Base-by-base conservation (phyloP, 176 grass and related monocot species). In the Secale cereale region DNA sequence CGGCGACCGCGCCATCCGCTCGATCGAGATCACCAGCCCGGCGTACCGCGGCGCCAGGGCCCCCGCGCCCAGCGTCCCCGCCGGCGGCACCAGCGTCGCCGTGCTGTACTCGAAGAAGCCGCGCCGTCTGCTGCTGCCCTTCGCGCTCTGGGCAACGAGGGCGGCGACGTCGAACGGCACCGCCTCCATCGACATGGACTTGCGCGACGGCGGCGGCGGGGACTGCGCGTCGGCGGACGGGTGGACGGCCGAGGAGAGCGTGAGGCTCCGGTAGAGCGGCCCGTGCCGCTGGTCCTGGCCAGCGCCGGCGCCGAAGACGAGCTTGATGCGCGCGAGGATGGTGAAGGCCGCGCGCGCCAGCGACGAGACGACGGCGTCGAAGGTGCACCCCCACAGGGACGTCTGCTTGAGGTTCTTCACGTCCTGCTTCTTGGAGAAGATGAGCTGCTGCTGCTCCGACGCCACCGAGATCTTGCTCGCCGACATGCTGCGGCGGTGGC, bases 381-480 rank as follows among this genome's bases (percentile, higher is more conserved):
- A 90, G 23, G 87, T 83, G 81, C 78, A 93, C 37, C 74, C 77
- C 96, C 96, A 95, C 12, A 98, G 80, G 1, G 93, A 98, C 13
- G 89, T 89, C 72, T 91, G 89, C 87, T 89, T 93, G 1, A 95
- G 83, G 23, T 93, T 62, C 91, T 98, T 95, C 56, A 98, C 91
- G 81, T 95, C 91, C 87, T 98, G 93, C 78, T 84, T 90, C 85
- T 87, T 86, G 85, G 83, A 90, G 78, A 95, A 98, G 0, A 98
- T 72, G 27, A 90, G 83, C 88, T 98, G 87, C 89, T 95, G 96
- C 78, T 95, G 80, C 84, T 95, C 89, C 1, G 89, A 57, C 16
- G 90, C 84, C 54, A 77, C 74, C 7, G 91, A 87, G 56, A 95
- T 92, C 60, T 93, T 97, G 82, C 86, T 90, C 76, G 86, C 80